These are phyloP conservation scores for Diaporthe velutina DNA, from an alignment of 2,329 filamentous ascomycete genomes.

Conservation along the genomic window DNA sequence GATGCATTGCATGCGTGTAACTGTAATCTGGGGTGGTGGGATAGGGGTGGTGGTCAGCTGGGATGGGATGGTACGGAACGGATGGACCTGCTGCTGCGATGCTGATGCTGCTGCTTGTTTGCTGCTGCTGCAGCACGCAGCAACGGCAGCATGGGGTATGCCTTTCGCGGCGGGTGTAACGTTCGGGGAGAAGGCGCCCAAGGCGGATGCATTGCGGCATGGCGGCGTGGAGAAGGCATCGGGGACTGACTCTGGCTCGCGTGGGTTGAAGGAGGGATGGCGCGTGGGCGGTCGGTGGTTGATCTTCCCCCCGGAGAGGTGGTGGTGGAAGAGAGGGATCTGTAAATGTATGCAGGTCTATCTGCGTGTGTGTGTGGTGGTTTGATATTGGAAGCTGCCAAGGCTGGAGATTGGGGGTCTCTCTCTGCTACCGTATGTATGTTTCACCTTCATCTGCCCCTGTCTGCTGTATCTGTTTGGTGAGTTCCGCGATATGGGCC, in stretches of 20 bases:
- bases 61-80: too few relatives aligned
- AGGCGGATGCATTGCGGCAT: too few relatives aligned
- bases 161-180: not conserved
- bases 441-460: constrained; percentile 13
- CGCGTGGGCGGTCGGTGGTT: not conserved
- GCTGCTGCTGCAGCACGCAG: too few relatives aligned
- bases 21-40: not conserved
- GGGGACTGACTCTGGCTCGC: not conserved
- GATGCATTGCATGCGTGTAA: not conserved
- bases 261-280: not conserved
- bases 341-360: not conserved
- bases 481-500: not conserved
- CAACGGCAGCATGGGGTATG: not conserved
- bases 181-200: not conserved
- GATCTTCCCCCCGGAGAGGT: not conserved
- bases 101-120: not conserved
- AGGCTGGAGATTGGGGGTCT: not conserved
- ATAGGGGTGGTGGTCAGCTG: not conserved
- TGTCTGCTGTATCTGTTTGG: not conserved
- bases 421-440: not conserved
- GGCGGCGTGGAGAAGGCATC: too few relatives aligned
- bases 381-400: constrained; percentile 5
- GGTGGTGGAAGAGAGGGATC: too few relatives aligned
- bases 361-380: not conserved
- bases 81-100: not conserved